Percentiles rank a stretch among this genome's conserved stretches.
phyloP scores from a whole-genome alignment of 441 rosid species.

The Aleurites moluccanus region DNA sequence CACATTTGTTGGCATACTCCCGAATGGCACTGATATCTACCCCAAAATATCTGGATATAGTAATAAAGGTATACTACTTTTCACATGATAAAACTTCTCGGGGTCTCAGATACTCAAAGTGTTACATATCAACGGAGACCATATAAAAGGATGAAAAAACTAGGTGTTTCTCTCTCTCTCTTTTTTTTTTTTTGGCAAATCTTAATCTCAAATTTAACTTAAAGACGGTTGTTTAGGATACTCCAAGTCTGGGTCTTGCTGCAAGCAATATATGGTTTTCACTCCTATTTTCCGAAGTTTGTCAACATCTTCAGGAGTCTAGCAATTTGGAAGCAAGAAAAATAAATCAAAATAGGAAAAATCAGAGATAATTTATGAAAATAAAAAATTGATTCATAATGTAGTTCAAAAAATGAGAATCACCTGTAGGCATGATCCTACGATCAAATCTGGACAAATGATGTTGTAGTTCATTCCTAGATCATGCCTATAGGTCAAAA shows the following conservation, averaged over 20 bases:
- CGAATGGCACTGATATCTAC: constrained; percentile 80
- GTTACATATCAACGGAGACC: constrained; percentile 1
- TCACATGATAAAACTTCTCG: constrained; percentile 11
- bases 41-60: constrained; percentile 72
- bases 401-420: constrained; percentile 19
- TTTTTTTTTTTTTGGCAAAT: constrained; percentile 10
- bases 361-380: neutral
- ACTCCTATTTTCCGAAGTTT: constrained; percentile 83
- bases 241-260: constrained; percentile 93
- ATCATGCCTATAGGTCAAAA: constrained; percentile 90
- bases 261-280: constrained; percentile 91
- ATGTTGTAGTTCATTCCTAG: constrained; percentile 90
- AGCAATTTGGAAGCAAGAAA: constrained; percentile 21
- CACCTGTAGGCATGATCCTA: constrained; percentile 96
- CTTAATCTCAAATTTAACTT: constrained; percentile 7
- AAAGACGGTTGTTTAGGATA: constrained; percentile 48
- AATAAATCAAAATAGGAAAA: constrained; percentile 7
- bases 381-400: neutral
- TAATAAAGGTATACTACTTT: constrained; percentile 40
- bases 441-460: constrained; percentile 82
- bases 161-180: too few relatives aligned
- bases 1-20: constrained; percentile 56
- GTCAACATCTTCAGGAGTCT: constrained; percentile 88
- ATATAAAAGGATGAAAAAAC: neutral
- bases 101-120: neutral